Base-by-base conservation (phyloP, 192 early-diverging fungal species). In the Thamnidium elegans region DNA sequence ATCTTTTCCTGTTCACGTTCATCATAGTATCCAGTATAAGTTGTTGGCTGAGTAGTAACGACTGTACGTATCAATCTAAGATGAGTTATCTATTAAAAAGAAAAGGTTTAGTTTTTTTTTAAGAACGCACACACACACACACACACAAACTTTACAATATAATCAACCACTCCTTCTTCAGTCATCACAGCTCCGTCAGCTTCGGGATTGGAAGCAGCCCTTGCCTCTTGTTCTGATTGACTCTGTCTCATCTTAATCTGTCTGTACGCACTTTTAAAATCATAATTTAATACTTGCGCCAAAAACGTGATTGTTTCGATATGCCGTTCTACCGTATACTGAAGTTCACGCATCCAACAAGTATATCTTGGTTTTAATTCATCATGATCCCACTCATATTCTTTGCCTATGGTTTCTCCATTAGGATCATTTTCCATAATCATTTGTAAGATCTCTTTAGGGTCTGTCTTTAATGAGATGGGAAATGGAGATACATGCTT, bases 271-370 rank as follows among this genome's bases (percentile, higher is more conserved):
- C 74, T 76, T 42, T 71, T 51, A 55, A 76, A 76, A 50, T 70
- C 58, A 43, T 76, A 76, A 51, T 66, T 70, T n/a, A 76, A 46
- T 1, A 76, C 69, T 39, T 71, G 69, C 3, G 74, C 62, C 31
- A 76, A 46, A 30, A 71, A 76, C 0, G 74, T 76, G 42, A 76
- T 71, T 14, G 74, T 66, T 34, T 76, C 74, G 17, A 76, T 76
- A 21, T 71, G 62, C 13, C 63, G 56, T 36, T 76, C 74, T 1
- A 68, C 66, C 0, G 69, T 76, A 50, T 65, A 71, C 17, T 67
- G 63, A 31, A 76, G 48, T 45, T 76, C 74, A 4, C 70, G 66
- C 74, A 76, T 76, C 74, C 74, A 76, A 21, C 66, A 63, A 6
- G 74, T 68, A 36, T 71, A 76, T 4, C 74, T 66, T 9, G 71